phyloP scores from a whole-genome alignment of 2,329 filamentous ascomycete species.

The Lachnellula cervina region DNA sequence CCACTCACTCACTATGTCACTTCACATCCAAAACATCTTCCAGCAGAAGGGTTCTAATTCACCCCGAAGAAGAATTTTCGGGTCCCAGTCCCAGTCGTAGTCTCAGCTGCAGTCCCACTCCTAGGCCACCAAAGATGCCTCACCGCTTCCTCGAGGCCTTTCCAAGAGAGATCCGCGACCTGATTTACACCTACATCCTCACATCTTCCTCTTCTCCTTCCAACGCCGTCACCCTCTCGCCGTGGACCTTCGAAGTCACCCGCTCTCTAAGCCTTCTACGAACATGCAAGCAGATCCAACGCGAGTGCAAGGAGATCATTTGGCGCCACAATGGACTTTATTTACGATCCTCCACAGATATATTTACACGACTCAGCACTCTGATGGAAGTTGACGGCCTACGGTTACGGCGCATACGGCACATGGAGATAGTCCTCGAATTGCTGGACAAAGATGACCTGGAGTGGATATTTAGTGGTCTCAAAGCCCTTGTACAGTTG shows the following conservation, averaged over 20 bases:
- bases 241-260: constrained; percentile 25
- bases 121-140: constrained; percentile 9
- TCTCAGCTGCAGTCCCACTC: too few species aligned
- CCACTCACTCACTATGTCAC: constrained; percentile 1
- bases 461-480: constrained; percentile 23
- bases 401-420: constrained; percentile 10
- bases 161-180: constrained; percentile 28
- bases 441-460: constrained; percentile 29
- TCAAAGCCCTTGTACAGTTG: constrained; percentile 16
- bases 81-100: neutral
- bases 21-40: neutral
- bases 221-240: constrained; percentile 21
- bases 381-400: constrained; percentile 10
- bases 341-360: constrained; percentile 14
- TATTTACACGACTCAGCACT: constrained; percentile 16
- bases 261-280: constrained; percentile 25
- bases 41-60: neutral
- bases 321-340: constrained; percentile 24
- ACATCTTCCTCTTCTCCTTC: constrained; percentile 11
- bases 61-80: neutral
- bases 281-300: constrained; percentile 28
- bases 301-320: constrained; percentile 29
- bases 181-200: constrained; percentile 27
- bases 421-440: constrained; percentile 25
- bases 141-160: constrained; percentile 21